A percentile compares a stretch with the other conserved stretches of the same genome.
Conservation (phyloP, 768 basidiomycete species). For the Hygrophorus russula region DNA sequence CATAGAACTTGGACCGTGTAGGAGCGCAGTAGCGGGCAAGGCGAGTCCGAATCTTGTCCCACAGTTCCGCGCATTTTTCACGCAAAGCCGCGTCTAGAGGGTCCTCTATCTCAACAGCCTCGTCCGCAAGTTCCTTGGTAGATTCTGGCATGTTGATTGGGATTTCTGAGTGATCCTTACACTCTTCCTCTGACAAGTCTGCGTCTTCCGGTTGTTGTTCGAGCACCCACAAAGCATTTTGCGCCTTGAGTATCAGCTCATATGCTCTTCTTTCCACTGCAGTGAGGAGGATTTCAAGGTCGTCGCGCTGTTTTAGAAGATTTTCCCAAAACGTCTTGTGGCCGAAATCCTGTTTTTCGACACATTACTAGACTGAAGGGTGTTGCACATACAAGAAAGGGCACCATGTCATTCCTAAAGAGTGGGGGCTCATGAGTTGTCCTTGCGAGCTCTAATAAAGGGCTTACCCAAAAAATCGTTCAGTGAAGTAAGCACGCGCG, state of each 20-base stretch:
- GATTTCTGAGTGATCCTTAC: too few relatives aligned
- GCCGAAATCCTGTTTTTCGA: slow-evolving; percentile 22
- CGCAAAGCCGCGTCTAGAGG: slow-evolving; percentile 23
- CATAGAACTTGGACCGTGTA: slow-evolving; percentile 17
- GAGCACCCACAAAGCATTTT: slow-evolving; percentile 27
- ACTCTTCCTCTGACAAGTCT: slow-evolving; percentile 12
- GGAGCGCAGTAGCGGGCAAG: slow-evolving; percentile 24
- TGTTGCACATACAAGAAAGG: too few relatives aligned
- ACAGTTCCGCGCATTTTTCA: slow-evolving; percentile 19
- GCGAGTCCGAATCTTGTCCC: slow-evolving; percentile 20
- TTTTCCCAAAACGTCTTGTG: slow-evolving; percentile 25
- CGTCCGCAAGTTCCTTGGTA: slow-evolving; percentile 5
- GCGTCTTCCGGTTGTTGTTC: slow-evolving; percentile 12
- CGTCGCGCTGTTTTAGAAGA: slow-evolving; percentile 19
- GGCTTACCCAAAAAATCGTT: slow-evolving; percentile 28
- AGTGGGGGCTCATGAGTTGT: too few relatives aligned
- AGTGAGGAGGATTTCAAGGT: slow-evolving; percentile 18
- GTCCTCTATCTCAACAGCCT: slow-evolving; percentile 17
- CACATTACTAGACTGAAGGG: background rate
- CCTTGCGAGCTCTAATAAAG: background rate
- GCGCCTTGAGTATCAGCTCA: slow-evolving; percentile 20
- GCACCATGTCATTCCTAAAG: too few relatives aligned
- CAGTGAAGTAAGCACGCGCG: slow-evolving; percentile 25
- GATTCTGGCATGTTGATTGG: too few relatives aligned
- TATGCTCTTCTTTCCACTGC: slow-evolving; percentile 23